Evolutionary conservation across 1,284 basidiomycete genomes (phyloP).

Genomic region (Baeospora myosura): DNA sequence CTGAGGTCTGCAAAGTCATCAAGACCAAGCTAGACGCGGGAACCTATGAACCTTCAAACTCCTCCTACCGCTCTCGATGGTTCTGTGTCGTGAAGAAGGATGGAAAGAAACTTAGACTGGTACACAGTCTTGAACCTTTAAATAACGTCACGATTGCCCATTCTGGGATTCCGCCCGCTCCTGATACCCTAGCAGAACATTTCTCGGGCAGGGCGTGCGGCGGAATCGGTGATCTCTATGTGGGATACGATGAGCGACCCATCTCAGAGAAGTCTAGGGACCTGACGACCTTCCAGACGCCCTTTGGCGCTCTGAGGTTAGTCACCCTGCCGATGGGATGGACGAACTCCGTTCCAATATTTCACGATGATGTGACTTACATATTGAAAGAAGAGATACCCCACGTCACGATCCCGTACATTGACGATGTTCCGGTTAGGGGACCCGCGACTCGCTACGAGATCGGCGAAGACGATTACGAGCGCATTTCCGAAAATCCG

Average conservation of each 20-base stretch:
- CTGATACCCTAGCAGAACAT: constrained; percentile 16
- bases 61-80: constrained; percentile 30
- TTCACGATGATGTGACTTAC: constrained; percentile 27
- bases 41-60: constrained; percentile 29
- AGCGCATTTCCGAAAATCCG: constrained; percentile 21
- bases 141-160: constrained; percentile 27
- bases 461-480: constrained; percentile 15
- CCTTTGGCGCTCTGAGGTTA: constrained; percentile 16
- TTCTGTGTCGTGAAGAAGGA: constrained; percentile 33
- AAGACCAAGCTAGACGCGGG: constrained; percentile 17
- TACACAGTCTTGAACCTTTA: constrained; percentile 24
- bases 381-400: constrained; percentile 31
- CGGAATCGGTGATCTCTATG: constrained; percentile 18
- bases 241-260: constrained; percentile 19
- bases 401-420: constrained; percentile 23
- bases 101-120: constrained; percentile 23
- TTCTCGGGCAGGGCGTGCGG: constrained; percentile 18
- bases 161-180: constrained; percentile 19
- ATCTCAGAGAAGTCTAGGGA: constrained; percentile 16
- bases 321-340: constrained; percentile 29
- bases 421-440: constrained; percentile 22
- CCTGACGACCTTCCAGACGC: constrained; percentile 21
- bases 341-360: constrained; percentile 31
- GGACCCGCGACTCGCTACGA: constrained; percentile 18
- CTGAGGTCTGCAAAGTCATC: constrained; percentile 26